Conservation (phyloP, 345 rosid species). For the Anastatica hierochuntica region DNA sequence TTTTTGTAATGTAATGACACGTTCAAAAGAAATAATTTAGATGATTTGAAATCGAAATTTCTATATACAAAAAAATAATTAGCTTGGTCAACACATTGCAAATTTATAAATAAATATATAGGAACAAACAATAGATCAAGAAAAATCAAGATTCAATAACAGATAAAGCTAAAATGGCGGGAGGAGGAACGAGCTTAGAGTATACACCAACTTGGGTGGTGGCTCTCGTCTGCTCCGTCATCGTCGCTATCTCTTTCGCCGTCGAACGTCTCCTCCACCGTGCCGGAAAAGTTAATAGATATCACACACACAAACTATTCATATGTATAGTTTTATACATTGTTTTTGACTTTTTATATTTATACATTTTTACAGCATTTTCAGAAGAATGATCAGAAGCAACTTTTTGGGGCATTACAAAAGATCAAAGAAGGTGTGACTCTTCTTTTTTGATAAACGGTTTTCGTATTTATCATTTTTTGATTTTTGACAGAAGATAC, state of each 20-base stretch:
- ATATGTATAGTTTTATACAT: neutral
- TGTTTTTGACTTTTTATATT: neutral
- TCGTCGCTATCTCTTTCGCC: constrained; percentile 57
- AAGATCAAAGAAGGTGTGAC: constrained; percentile 85
- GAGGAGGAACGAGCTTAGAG: constrained; percentile 52
- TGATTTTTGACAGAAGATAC: no score
- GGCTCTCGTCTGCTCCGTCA: constrained; percentile 66
- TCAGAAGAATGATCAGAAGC: constrained; percentile 42
- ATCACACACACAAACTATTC: neutral
- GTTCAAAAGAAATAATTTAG: constrained; percentile 3
- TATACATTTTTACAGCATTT: constrained; percentile 18
- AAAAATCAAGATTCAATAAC: constrained; percentile 1
- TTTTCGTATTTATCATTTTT: no score
- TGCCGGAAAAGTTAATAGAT: constrained; percentile 50
- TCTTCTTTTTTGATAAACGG: no score
- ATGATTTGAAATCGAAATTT: neutral
- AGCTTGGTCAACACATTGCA: neutral
- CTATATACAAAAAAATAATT: neutral
- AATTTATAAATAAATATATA: constrained; percentile 6
- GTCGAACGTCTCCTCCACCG: constrained; percentile 60
- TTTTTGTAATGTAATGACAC: neutral
- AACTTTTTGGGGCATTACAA: constrained; percentile 64
- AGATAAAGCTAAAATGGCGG: constrained; percentile 31
- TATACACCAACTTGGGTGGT: constrained; percentile 83
- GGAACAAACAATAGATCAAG: neutral